These are phyloP conservation scores for Debaryomycetaceae sp. DNA, from an alignment of 1,139 yeast genomes.

Conservation along the genomic window DNA sequence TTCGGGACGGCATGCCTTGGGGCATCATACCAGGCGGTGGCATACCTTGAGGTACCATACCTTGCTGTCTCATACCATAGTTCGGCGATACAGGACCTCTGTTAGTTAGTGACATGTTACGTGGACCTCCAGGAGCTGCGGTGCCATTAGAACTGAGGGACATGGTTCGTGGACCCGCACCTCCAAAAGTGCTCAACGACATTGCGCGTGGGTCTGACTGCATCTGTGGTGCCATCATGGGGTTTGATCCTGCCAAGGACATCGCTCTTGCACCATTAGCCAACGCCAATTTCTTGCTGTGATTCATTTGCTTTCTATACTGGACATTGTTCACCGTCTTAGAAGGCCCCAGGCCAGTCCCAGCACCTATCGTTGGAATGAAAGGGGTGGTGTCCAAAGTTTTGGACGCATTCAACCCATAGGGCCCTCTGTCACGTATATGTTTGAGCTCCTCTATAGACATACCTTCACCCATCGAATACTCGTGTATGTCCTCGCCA, in stretches of 20 bases:
- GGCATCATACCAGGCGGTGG: slow-evolving; percentile 4
- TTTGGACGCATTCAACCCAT: slow-evolving; percentile 42
- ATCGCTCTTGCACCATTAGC: slow-evolving; percentile 42
- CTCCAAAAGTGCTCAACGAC: slow-evolving; percentile 45
- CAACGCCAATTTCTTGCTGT: slow-evolving; percentile 57
- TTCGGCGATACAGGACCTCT: background rate
- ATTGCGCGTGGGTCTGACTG: slow-evolving; percentile 49
- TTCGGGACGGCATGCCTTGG: slow-evolving; percentile 5
- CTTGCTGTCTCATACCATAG: background rate
- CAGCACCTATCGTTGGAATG: slow-evolving; percentile 57
- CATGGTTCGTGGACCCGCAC: slow-evolving; percentile 25
- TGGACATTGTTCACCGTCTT: slow-evolving; percentile 46
- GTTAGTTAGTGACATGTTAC: slow-evolving; percentile 26
- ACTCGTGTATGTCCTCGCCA: slow-evolving; percentile 45
- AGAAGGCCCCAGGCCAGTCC: slow-evolving; percentile 13
- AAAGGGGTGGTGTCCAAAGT: slow-evolving; percentile 63
- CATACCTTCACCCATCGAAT: slow-evolving; percentile 39
- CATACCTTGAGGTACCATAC: slow-evolving; percentile 2
- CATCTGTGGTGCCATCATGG: slow-evolving; percentile 24
- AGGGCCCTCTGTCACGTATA: slow-evolving; percentile 60
- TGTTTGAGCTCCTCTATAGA: slow-evolving; percentile 65
- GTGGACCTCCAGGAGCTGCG: slow-evolving; percentile 14
- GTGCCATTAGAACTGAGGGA: slow-evolving; percentile 16
- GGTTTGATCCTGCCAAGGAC: slow-evolving; percentile 37
- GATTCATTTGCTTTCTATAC: slow-evolving; percentile 67